Evolutionary conservation across 2,329 filamentous ascomycete genomes (phyloP).

Genomic region (Exophiala mesophila): DNA sequence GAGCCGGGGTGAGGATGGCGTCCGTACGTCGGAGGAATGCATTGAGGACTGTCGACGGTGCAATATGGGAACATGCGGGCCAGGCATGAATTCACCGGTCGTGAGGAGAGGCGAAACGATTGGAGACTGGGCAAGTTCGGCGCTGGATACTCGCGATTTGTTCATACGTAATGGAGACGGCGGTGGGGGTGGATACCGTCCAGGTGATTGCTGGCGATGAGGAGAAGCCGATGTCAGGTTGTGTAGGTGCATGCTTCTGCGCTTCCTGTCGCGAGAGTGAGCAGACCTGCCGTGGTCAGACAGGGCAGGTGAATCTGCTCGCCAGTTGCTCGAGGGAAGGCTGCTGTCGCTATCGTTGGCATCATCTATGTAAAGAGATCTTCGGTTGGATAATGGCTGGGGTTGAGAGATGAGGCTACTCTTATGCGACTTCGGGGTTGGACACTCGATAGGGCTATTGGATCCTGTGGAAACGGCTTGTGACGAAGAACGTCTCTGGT

Average conservation of each 20-base stretch:
- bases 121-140: constrained; percentile 57
- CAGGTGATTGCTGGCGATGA: constrained; percentile 83
- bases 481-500: constrained; percentile 53
- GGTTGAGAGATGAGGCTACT: constrained; percentile 55
- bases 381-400: constrained; percentile 62
- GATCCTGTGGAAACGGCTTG: constrained; percentile 73
- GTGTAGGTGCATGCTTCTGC: constrained; percentile 79
- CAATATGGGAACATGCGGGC: constrained; percentile 46
- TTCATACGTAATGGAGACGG: constrained; percentile 81
- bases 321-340: constrained; percentile 63
- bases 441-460: constrained; percentile 83
- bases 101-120: constrained; percentile 85
- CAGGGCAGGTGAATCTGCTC: constrained; percentile 77
- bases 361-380: constrained; percentile 76
- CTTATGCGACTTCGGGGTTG: constrained; percentile 80
- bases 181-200: constrained; percentile 66
- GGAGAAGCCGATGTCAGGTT: constrained; percentile 64
- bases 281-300: constrained; percentile 69
- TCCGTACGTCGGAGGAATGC: constrained; percentile 66
- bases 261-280: constrained; percentile 76
- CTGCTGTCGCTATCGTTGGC: constrained; percentile 85
- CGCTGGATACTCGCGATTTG: constrained; percentile 67
- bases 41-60: constrained; percentile 88
- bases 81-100: constrained; percentile 60
- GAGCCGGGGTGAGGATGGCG: constrained; percentile 77